A percentile compares a stretch with the other conserved stretches of the same genome.
phyloP scores from a whole-genome alignment of 345 rosid species.

The Cardamine chenopodiifolia region DNA sequence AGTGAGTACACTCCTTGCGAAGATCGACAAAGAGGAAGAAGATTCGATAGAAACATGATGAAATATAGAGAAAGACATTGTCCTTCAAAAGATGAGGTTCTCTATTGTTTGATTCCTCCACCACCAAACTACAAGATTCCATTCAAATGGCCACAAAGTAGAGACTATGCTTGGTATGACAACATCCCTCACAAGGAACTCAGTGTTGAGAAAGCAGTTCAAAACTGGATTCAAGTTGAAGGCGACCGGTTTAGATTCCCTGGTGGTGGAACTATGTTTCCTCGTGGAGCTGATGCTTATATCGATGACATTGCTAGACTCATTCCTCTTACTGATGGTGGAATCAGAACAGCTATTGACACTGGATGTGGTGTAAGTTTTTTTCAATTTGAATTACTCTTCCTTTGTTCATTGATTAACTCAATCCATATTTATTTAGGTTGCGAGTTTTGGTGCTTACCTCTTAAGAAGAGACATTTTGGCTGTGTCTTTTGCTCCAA shows the following conservation, averaged over 20 bases:
- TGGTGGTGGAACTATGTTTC: constrained; percentile 97
- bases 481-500: constrained; percentile 90
- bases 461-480: constrained; percentile 77
- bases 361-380: constrained; percentile 95
- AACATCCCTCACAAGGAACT: constrained; percentile 96
- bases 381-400: not conserved
- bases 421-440: constrained; percentile 44
- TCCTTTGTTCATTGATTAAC: not conserved
- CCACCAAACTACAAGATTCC: constrained; percentile 97
- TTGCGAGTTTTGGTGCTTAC: constrained; percentile 97
- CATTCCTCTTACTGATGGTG: constrained; percentile 75
- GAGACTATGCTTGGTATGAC: constrained; percentile 94
- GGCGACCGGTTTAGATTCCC: constrained; percentile 93
- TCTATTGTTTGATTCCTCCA: constrained; percentile 80
- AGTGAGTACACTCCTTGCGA: constrained; percentile 95
- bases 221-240: constrained; percentile 96
- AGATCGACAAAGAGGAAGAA: constrained; percentile 69
- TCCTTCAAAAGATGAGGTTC: constrained; percentile 70
- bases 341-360: constrained; percentile 85
- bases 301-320: constrained; percentile 79
- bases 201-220: constrained; percentile 93
- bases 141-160: constrained; percentile 95
- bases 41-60: constrained; percentile 75
- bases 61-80: constrained; percentile 94
- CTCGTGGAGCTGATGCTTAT: constrained; percentile 93